Base-by-base conservation (phyloP, 2,329 filamentous ascomycete genomes). In the Monilinia polystroma region DNA sequence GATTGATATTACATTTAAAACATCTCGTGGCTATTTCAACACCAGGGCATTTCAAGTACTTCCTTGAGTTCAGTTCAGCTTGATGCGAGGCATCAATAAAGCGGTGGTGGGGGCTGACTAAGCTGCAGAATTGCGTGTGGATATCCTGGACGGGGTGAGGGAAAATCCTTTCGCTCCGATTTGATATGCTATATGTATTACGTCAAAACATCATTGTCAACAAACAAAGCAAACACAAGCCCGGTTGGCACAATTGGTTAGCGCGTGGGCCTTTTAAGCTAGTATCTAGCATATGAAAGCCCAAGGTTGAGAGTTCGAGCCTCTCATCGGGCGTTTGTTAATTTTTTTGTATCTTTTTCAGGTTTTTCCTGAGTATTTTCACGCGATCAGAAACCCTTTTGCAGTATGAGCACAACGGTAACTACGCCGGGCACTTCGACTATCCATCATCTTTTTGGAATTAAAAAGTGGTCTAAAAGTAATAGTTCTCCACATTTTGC, bases 231-330 rank as follows among this genome's bases (percentile, higher is more conserved):
- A 23, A 49, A 59, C 7, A 35, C 41, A 12, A 49, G 69, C 72
- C 71, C 69, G 70, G 71, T 66, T 72, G 73, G 73, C 73, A 73
- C 73, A 74, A 73, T 73, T 51, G 47, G 47, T 51, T 51, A 51
- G 47, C 47, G 47, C 47, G 47, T 51, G 47, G 47, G 47, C 47
- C 47, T 51, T 51, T 51, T 51, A 51, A 23, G 47, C 20, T 60
- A 35, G 11, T 49, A 49, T 49, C 29, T 23, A 60, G 35, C 57
- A 35, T 49, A 23, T 60, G 43, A 60, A 49, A 60, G 43, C 57
- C 43, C 57, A 60, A 60, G 57, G 57, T 60, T 60, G 57, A 38
- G 57, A 38, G 57, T 60, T 60, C 57, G 57, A 60, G 38, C 57
- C 57, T 38, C 57, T 23, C 57, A 38, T 60, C 41, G 57, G 57